phyloP scores from a whole-genome alignment of 768 basidiomycete species.

The Wakefieldia striispora region DNA sequence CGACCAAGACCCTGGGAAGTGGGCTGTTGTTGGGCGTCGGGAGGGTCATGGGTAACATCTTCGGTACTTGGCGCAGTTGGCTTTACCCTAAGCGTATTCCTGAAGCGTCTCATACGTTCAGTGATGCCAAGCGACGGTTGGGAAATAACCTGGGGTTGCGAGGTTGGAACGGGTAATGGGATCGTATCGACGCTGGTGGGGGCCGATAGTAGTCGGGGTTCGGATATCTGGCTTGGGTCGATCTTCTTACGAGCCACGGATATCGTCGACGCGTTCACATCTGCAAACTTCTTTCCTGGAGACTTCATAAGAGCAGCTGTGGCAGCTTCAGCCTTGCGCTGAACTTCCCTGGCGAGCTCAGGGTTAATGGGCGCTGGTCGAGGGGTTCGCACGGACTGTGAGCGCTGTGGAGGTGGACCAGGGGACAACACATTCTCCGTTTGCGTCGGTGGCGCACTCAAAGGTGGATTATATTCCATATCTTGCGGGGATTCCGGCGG shows the following conservation, averaged over 20 bases:
- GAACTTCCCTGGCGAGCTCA: constrained; percentile 63
- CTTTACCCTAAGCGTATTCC: constrained; percentile 63
- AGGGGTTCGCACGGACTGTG: constrained; percentile 39
- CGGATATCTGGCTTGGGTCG: constrained; percentile 62
- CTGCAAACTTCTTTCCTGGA: constrained; percentile 41
- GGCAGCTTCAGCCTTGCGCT: constrained; percentile 65
- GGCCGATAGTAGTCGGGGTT: constrained; percentile 62
- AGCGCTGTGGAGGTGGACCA: constrained; percentile 24
- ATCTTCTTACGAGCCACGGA: constrained; percentile 54
- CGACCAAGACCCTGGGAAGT: constrained; percentile 36
- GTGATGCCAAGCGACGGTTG: constrained; percentile 53
- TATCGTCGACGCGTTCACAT: constrained; percentile 40
- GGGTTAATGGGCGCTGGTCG: constrained; percentile 42
- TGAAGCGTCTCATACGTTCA: constrained; percentile 69
- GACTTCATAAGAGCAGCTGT: constrained; percentile 57
- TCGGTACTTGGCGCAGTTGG: constrained; percentile 50
- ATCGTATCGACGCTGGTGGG: constrained; percentile 68
- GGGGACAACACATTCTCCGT: constrained; percentile 14
- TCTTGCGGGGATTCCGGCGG: constrained; percentile 21
- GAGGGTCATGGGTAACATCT: constrained; percentile 42
- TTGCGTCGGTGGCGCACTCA: constrained; percentile 2
- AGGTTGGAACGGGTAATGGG: constrained; percentile 43
- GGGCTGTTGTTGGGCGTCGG: constrained; percentile 41
- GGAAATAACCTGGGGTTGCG: constrained; percentile 36
- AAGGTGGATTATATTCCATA: constrained; percentile 7